phyloP scores from a whole-genome alignment of 2,329 filamentous ascomycete genomes.

The Cytospora leucostoma region DNA sequence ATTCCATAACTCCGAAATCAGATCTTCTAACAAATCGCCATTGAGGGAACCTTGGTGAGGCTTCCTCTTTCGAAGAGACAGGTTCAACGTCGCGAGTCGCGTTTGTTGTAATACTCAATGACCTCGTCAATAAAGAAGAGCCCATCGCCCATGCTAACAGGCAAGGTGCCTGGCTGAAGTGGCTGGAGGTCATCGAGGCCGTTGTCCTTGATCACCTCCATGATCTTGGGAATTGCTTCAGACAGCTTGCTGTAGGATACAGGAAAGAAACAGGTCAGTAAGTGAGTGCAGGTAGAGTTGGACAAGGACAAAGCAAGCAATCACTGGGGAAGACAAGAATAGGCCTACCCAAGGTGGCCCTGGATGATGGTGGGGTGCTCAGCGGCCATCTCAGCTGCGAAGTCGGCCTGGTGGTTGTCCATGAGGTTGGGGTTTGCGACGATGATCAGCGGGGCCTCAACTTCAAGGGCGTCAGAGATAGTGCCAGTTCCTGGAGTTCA shows the following conservation, averaged over 20 bases:
- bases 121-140: slow-evolving; percentile 37
- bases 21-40: not conserved
- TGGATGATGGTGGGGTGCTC: slow-evolving; percentile 75
- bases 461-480: slow-evolving; percentile 78
- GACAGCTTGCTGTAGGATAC: slow-evolving; percentile 29
- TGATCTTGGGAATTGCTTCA: slow-evolving; percentile 31
- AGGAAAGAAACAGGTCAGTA: not conserved
- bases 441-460: slow-evolving; percentile 77
- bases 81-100: not conserved
- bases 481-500: slow-evolving; percentile 73
- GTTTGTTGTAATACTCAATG: slow-evolving; percentile 1
- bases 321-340: too few relatives aligned
- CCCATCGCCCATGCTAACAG: slow-evolving; percentile 33
- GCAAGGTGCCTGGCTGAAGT: slow-evolving; percentile 35
- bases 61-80: not conserved
- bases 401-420: slow-evolving; percentile 87
- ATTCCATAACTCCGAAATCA: not conserved
- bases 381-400: slow-evolving; percentile 73
- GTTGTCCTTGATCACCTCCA: slow-evolving; percentile 29
- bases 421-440: slow-evolving; percentile 82
- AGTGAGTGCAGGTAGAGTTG: not conserved
- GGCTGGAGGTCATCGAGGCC: slow-evolving; percentile 31
- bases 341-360: slow-evolving; percentile 64
- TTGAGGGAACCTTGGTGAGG: not conserved
- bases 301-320: not conserved